Percentiles rank a stretch among this genome's conserved stretches.
phyloP scores from a whole-genome alignment of 2,329 filamentous ascomycete species.

The Colletotrichum plurivorum region DNA sequence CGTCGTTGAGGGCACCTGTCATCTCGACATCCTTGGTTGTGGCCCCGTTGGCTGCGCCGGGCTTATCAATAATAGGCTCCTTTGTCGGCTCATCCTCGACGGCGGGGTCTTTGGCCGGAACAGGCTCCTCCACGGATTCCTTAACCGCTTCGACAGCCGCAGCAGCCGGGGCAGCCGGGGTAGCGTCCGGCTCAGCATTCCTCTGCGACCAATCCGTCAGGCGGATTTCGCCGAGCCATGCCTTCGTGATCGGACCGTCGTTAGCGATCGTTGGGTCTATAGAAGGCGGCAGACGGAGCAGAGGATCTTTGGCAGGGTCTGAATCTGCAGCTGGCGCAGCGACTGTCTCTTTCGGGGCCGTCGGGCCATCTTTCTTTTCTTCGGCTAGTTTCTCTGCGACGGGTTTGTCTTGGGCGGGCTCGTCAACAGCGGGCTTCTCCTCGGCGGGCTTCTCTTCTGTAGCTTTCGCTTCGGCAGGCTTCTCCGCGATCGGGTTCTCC shows the following conservation, averaged over 20 bases:
- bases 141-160: constrained; percentile 20
- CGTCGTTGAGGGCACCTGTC: constrained; percentile 43
- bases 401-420: not conserved
- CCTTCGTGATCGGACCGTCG: constrained; percentile 43
- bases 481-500: not conserved
- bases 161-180: constrained; percentile 25
- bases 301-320: constrained; percentile 39
- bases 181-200: not conserved
- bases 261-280: constrained; percentile 37
- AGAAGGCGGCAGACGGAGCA: constrained; percentile 41
- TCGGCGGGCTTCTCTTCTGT: constrained; percentile 2
- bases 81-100: constrained; percentile 44
- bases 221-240: constrained; percentile 42
- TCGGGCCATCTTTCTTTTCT: constrained; percentile 28
- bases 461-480: constrained; percentile 22
- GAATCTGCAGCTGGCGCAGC: constrained; percentile 40
- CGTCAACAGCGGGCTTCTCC: not conserved
- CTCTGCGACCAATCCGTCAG: not conserved
- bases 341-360: constrained; percentile 13
- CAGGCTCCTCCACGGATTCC: constrained; percentile 42
- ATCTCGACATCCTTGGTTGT: constrained; percentile 42
- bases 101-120: constrained; percentile 45
- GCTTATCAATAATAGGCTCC: constrained; percentile 50
- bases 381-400: constrained; percentile 3
- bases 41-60: constrained; percentile 34